Evolutionary conservation across 345 rosid genomes (phyloP), one percentile per base, ranked within the genome.

Genomic region (Chamaenerion angustifolium): DNA sequence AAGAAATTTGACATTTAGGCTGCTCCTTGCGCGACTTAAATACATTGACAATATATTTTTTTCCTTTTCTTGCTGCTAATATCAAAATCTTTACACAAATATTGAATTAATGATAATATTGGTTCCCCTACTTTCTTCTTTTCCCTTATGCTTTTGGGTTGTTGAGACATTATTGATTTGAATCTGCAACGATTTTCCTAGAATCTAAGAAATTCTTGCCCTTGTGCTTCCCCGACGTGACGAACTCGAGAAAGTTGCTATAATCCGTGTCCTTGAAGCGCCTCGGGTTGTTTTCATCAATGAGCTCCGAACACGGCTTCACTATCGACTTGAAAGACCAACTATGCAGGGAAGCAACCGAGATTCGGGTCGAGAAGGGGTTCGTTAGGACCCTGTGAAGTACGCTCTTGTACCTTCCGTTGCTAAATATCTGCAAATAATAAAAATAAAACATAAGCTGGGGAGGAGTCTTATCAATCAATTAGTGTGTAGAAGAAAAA

Each of bases 391-490:
- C 76, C 53, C 76, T 64, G 54, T 71, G 76, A 2, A 71, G 62
- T 6, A 64, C 70, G 46, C 76, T 71, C 43, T 57, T 67, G 65
- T 64, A 71, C 15, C 56, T 67, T 25, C 76, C 76, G 46, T 71
- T 71, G 62, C 72, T 73, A 14, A 64, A 66, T 64, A 76, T 47
- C 76, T 67, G 67, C 51, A 49, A 45, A 41, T 54, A 53, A 44
- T 12, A 35, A 60, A n/a, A n/a, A n/a, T n/a, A n/a, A n/a, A n/a
- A n/a, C n/a, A n/a, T n/a, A n/a, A n/a, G n/a, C n/a, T n/a, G n/a
- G n/a, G n/a, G n/a, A n/a, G n/a, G n/a, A n/a, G n/a, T n/a, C n/a
- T n/a, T n/a, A n/a, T n/a, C n/a, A n/a, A n/a, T n/a, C n/a, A n/a
- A n/a, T n/a, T n/a, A n/a, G n/a, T n/a, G n/a, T n/a, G n/a, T n/a